Evolutionary conservation across 352 stramenopile species (phyloP), one percentile per base, ranked within the genome.

Genomic region (Globisporangium cystogenes): DNA sequence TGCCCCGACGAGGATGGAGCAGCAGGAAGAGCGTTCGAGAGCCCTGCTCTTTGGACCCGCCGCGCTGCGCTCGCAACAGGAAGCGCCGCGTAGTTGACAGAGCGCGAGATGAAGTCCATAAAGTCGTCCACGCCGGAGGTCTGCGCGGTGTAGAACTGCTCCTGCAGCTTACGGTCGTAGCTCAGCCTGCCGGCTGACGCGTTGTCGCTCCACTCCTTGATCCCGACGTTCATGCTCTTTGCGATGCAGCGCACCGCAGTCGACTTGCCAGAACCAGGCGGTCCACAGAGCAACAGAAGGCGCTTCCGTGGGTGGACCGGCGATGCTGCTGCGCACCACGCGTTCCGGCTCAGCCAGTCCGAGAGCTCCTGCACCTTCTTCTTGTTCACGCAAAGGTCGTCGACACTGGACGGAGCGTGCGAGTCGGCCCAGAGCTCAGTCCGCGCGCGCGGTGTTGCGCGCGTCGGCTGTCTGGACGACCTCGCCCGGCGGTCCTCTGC

Each of bases 171-270:
- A 16, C 75, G 63, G 43, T 87, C 65, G 42, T 82, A 89, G 45
- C 68, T 57, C 3, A 90, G 43, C 37, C 71, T 70, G 3, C 74
- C 70, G 14, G 76, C 71, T 8, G 69, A 64, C 18, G 68, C 64
- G n/a, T 86, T 87, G 56, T 95, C 86, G 47, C 67, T 53, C 83
- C 83, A 95, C 36, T 91, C 74, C 31, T 80, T 78, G 18, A 93
- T 62, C 2, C 57, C 15, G 5, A 93, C 31, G 0, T 60, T 67
- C 53, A 89, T 65, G 26, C 70, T 42, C 1, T 55, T 44, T 4
- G 77, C 76, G 36, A 93, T 71, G 35, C 76, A 82, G 8, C 73
- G 67, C 35, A 94, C 68, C 6, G 74, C 76, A 18, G 86, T 88
- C 11, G 86, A 96, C 51, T 96, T 96, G 14, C 86, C 86, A 16